phyloP scores from a whole-genome alignment of 495 filamentous ascomycete species.

The Staphylotrichum longicolle region DNA sequence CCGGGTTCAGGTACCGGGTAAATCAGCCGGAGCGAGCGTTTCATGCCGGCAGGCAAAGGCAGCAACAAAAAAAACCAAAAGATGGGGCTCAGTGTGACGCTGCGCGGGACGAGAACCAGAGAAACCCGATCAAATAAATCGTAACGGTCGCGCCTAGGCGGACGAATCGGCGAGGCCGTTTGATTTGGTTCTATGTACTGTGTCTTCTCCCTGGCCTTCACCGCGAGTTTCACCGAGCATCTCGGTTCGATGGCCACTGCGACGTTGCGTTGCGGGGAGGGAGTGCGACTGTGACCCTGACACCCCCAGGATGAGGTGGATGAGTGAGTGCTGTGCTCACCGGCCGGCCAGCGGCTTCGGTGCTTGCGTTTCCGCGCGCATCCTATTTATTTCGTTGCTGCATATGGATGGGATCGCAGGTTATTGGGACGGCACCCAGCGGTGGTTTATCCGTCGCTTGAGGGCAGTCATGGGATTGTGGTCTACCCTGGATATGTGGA shows the following conservation, averaged over 20 bases:
- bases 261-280: background rate
- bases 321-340: no score
- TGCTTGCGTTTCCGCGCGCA: slow-evolving; percentile 2
- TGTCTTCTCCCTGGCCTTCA: background rate
- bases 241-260: background rate
- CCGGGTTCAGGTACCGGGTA: no score
- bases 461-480: no score
- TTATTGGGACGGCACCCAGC: background rate
- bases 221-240: slow-evolving; percentile 1
- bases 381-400: background rate
- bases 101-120: no score
- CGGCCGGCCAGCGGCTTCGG: background rate
- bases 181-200: no score
- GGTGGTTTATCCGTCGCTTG: slow-evolving; percentile 1
- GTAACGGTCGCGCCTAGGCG: slow-evolving; percentile 1
- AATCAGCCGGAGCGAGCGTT: no score
- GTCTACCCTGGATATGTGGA: no score
- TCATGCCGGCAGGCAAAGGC: no score
- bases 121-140: background rate
- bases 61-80: no score
- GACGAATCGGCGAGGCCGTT: slow-evolving; percentile 1
- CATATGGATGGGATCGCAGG: background rate
- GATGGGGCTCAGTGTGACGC: no score
- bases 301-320: no score
- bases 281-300: no score